A percentile compares a stretch with the other conserved stretches of the same genome.
Conservation (phyloP, 768 basidiomycete genomes). For the Kwoniella mangroviensis region DNA sequence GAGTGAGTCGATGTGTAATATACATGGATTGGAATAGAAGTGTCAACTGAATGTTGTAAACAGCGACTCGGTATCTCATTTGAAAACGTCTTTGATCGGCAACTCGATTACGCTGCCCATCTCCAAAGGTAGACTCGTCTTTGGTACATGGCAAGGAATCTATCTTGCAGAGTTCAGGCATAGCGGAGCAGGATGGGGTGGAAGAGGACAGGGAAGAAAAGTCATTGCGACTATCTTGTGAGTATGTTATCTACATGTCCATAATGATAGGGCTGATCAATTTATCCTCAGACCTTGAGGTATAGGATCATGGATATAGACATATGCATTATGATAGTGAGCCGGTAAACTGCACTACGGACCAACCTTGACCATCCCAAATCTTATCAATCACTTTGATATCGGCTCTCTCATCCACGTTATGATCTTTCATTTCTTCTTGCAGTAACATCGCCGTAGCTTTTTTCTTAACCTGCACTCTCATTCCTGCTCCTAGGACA, state of each 20-base stretch:
- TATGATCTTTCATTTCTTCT: conserved; percentile 3
- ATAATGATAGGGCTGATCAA: conserved; percentile 5
- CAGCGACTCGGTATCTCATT: conserved; percentile 88
- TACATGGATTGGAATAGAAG: background rate
- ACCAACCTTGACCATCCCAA: conserved; percentile 59
- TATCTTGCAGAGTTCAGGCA: conserved; percentile 71
- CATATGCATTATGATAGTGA: conserved; percentile 17
- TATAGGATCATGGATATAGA: background rate
- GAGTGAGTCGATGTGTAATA: conserved; percentile 66
- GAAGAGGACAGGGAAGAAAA: conserved; percentile 43
- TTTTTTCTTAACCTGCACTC: conserved; percentile 62
- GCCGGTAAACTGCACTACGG: conserved; percentile 36
- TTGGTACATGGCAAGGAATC: conserved; percentile 96
- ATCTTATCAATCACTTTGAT: conserved; percentile 59
- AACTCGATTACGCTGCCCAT: conserved; percentile 83
- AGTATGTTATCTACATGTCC: conserved; percentile 13
- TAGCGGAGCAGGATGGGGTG: conserved; percentile 48
- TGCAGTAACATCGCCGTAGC: conserved; percentile 17
- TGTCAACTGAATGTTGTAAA: background rate
- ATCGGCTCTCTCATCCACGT: background rate
- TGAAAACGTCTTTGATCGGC: conserved; percentile 84
- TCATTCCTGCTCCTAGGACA: conserved; percentile 78
- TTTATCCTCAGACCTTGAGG: background rate
- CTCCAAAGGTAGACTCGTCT: conserved; percentile 71
- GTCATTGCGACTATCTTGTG: conserved; percentile 52